A percentile compares a stretch with the other conserved stretches of the same genome.
phyloP scores from a whole-genome alignment of 78 protist species.

The Dictyostelium capitatum region DNA sequence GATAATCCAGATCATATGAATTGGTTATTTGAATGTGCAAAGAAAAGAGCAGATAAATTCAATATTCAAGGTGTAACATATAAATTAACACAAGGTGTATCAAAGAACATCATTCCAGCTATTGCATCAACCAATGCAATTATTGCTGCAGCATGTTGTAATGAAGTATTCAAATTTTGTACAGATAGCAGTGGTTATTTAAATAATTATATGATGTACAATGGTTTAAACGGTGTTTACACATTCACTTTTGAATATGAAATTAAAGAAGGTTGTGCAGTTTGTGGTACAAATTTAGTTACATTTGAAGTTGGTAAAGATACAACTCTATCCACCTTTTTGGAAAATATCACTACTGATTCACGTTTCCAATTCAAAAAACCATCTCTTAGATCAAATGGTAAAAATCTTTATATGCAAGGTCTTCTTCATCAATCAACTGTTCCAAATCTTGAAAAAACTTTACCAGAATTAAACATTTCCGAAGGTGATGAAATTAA shows the following conservation, averaged over 20 bases:
- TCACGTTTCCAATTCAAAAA: conserved; percentile 57
- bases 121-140: conserved; percentile 99
- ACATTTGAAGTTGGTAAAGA: conserved; percentile 11
- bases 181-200: conserved; percentile 77
- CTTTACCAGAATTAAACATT: conserved; percentile 58
- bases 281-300: conserved; percentile 76
- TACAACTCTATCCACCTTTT: conserved; percentile 18
- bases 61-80: conserved; percentile 96
- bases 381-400: conserved; percentile 61
- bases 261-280: conserved; percentile 86
- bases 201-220: conserved; percentile 93
- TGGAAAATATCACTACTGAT: conserved; percentile 59
- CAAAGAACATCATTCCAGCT: conserved; percentile 98
- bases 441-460: conserved; percentile 77
- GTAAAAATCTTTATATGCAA: conserved; percentile 86
- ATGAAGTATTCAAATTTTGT: conserved; percentile 95
- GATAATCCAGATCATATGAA: conserved; percentile 95
- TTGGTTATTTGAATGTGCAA: conserved; percentile 93
- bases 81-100: conserved; percentile 94
- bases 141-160: conserved; percentile 95
- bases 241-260: conserved; percentile 90
- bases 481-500: conserved; percentile 63
- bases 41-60: conserved; percentile 91
- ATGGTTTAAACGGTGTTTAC: conserved; percentile 89
- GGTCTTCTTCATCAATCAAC: conserved; percentile 79